phyloP scores from a whole-genome alignment of 768 basidiomycete genomes.

The Boletus subcaerulescens region DNA sequence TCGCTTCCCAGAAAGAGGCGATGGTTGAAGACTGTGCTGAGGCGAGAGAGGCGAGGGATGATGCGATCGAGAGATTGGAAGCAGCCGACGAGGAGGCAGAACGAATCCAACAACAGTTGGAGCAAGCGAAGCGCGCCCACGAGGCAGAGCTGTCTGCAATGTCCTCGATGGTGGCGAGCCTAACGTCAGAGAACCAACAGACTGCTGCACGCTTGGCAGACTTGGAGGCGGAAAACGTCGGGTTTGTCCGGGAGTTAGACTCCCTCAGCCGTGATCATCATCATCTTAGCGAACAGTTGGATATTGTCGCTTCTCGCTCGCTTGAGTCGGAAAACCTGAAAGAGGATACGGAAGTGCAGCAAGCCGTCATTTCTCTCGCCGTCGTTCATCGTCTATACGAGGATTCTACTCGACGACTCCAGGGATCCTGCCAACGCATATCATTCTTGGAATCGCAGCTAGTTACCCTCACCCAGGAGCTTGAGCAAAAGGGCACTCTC shows the following conservation, averaged over 20 bases:
- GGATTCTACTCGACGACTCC: slow-evolving; percentile 11
- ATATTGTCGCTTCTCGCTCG: slow-evolving; percentile 1
- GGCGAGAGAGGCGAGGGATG: slow-evolving; percentile 70
- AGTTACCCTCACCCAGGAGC: slow-evolving; percentile 11
- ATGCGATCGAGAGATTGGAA: slow-evolving; percentile 54
- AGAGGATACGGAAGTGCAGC: slow-evolving; percentile 7
- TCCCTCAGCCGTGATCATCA: slow-evolving; percentile 8
- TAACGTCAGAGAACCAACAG: slow-evolving; percentile 33
- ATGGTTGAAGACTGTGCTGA: slow-evolving; percentile 86
- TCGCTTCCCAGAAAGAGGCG: slow-evolving; percentile 64
- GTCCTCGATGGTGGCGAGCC: slow-evolving; percentile 38
- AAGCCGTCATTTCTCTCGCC: slow-evolving; percentile 26
- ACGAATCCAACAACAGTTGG: slow-evolving; percentile 31
- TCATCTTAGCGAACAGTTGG: slow-evolving; percentile 9
- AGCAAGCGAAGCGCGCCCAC: slow-evolving; percentile 21
- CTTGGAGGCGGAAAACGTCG: slow-evolving; percentile 16
- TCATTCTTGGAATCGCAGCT: slow-evolving; percentile 20
- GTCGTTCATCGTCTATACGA: slow-evolving; percentile 18
- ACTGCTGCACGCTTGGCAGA: slow-evolving; percentile 14
- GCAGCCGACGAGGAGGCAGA: slow-evolving; percentile 63
- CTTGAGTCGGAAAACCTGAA: slow-evolving; percentile 10
- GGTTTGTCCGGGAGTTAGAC: slow-evolving; percentile 13
- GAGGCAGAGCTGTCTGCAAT: slow-evolving; percentile 37
- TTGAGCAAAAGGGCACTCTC: slow-evolving; percentile 8
- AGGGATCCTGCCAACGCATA: not conserved